Base-by-base conservation (phyloP, 371 early-diverging fungal genomes). In the Mortierella sp. region DNA sequence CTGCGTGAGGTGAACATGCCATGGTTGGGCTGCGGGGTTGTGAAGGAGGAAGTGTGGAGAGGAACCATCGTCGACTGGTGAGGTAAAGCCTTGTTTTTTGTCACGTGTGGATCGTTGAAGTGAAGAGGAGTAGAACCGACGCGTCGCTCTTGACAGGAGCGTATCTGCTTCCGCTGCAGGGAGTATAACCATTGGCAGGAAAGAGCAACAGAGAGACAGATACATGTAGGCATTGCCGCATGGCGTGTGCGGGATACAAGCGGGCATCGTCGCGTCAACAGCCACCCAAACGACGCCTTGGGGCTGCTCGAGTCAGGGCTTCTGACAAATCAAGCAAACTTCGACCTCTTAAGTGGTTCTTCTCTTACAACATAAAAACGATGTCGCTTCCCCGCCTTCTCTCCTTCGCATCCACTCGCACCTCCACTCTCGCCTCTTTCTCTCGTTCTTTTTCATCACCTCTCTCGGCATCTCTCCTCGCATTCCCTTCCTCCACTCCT, bases 11-110 rank as follows among this genome's bases (percentile, higher is more conserved):
- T 34, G 74, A 21, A 61, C 74, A 48, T 74, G 74, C 46, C 59
- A 48, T 74, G 64, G 61, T 50, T 31, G 74, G 44, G 61, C 34
- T 31, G 37, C 61, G 61, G 61, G 61, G 61, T 61, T 61, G 34
- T 61, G 61, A 61, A 51, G 37, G 34, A 50, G 46, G 40, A 74
- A 53, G 69, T 64, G 74, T 61, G 59, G 61, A 61, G 61, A 61
- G 61, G 61, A 61, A 31, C 61, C 31, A 61, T 14, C 37, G 31
- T 61, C 61, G 37, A 50, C 50, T 50, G 9, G 50, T 50, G 16
- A 50, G 16, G 50, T 50, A 50, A 50, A 50, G 50, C 11, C 50
- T 11, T 14, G 11, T 50, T 14, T 0, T 16, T 31, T 9, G 9
- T 19, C 34, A 61, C 37, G 61, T 31, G 50, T 16, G 16, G 16